phyloP scores from a whole-genome alignment of 768 basidiomycete species.

The Krasilnikovozyma curviuscula region DNA sequence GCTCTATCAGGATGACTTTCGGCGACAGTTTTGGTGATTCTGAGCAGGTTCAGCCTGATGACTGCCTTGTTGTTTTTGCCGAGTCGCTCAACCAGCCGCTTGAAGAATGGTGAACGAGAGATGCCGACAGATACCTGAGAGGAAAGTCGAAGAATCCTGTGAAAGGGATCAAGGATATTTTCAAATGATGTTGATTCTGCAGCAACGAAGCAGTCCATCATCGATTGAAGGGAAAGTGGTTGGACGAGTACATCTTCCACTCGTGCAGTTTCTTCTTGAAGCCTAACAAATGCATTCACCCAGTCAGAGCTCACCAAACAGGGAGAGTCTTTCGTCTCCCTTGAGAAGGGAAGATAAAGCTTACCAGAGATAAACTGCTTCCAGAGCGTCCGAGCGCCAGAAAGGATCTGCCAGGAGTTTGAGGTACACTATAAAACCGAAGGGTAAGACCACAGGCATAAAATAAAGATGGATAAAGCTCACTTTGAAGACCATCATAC shows the following conservation, averaged over 20 bases:
- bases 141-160: constrained; percentile 76
- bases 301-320: not conserved
- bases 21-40: constrained; percentile 64
- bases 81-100: constrained; percentile 65
- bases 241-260: constrained; percentile 77
- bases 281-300: constrained; percentile 32
- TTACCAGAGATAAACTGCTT: constrained; percentile 75
- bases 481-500: constrained; percentile 53
- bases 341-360: constrained; percentile 16
- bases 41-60: constrained; percentile 71
- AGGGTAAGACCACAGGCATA: not conserved
- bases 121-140: constrained; percentile 51
- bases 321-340: not conserved
- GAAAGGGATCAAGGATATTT: constrained; percentile 56
- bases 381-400: constrained; percentile 66
- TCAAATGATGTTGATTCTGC: constrained; percentile 55
- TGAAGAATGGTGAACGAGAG: constrained; percentile 65
- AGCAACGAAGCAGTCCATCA: constrained; percentile 60
- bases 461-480: not conserved
- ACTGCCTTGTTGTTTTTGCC: constrained; percentile 52
- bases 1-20: constrained; percentile 75
- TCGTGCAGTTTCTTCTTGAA: constrained; percentile 84
- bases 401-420: constrained; percentile 24
- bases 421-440: constrained; percentile 20
- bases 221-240: constrained; percentile 40